These are phyloP conservation scores for Fragaria ananassa DNA, from an alignment of 306 rosid species.

Conservation along the genomic window DNA sequence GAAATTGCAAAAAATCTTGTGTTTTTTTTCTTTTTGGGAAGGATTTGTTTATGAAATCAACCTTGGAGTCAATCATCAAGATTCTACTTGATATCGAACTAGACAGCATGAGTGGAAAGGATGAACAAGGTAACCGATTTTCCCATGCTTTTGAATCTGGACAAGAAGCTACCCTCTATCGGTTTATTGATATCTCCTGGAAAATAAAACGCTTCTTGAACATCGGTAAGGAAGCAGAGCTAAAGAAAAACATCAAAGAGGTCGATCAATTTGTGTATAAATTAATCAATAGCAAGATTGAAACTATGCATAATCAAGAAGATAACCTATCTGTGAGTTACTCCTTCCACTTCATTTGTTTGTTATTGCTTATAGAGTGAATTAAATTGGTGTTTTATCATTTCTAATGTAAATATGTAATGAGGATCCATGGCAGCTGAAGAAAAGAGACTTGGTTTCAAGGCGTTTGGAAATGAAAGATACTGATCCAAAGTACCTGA, in stretches of 20 bases:
- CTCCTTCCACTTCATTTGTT: not conserved
- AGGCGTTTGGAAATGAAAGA: conserved; percentile 39
- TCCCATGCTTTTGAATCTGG: conserved; percentile 18
- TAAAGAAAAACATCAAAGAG: conserved; percentile 6
- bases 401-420: too few relatives aligned
- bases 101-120: conserved; percentile 12
- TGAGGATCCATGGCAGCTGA: conserved; percentile 17
- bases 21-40: not conserved
- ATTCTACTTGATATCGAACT: conserved; percentile 18
- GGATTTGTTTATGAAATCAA: conserved; percentile 20
- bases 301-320: not conserved
- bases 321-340: conserved; percentile 14
- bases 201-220: conserved; percentile 20
- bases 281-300: conserved; percentile 12
- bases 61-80: conserved; percentile 20
- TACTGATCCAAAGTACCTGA: conserved; percentile 36
- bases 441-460: conserved; percentile 45
- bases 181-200: conserved; percentile 10
- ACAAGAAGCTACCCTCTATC: not conserved
- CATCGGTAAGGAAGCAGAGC: conserved; percentile 24
- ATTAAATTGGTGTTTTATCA: not conserved
- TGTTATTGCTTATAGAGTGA: not conserved
- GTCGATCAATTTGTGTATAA: conserved; percentile 10
- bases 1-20: not conserved
- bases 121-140: conserved; percentile 19